A percentile compares a stretch with the other conserved stretches of the same genome.
These are phyloP conservation scores for Eutrema heterophyllum DNA, from an alignment of 345 rosid species.

Conservation along the genomic window DNA sequence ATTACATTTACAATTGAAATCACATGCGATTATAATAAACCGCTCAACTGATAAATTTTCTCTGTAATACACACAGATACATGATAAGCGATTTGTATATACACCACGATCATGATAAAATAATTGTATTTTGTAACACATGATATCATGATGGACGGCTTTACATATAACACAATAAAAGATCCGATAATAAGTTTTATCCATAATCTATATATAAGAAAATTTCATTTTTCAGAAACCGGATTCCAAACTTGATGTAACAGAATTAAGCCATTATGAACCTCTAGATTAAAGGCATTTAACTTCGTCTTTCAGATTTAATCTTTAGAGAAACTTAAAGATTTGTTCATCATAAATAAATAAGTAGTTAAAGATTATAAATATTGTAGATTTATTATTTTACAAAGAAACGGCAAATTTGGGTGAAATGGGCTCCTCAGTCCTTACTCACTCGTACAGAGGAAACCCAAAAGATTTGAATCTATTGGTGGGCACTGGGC, in stretches of 20 bases:
- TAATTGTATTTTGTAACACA: not conserved
- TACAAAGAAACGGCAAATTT: not conserved
- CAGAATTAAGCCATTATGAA: not conserved
- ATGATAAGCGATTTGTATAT: not conserved
- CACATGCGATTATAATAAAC: not conserved
- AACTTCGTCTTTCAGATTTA: not conserved
- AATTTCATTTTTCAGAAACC: not conserved
- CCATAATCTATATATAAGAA: not conserved
- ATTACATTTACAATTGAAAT: not conserved
- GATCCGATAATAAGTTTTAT: not conserved
- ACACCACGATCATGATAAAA: not conserved
- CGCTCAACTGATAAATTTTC: not conserved
- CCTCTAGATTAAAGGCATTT: not conserved
- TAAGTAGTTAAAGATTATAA: not conserved
- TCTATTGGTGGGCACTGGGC: conserved; percentile 30
- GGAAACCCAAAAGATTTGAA: conserved; percentile 22
- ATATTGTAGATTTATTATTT: not conserved
- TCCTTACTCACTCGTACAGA: conserved; percentile 6
- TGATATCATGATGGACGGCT: not conserved
- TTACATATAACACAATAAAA: not conserved
- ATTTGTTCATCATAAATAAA: not conserved
- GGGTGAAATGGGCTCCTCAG: conserved; percentile 14
- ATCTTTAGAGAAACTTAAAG: not conserved
- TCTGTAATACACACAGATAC: not conserved
- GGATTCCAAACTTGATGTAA: not conserved